These are phyloP conservation scores for Neopestalotiopsis sp. DNA, from an alignment of 2,329 filamentous ascomycete species.

Conservation along the genomic window DNA sequence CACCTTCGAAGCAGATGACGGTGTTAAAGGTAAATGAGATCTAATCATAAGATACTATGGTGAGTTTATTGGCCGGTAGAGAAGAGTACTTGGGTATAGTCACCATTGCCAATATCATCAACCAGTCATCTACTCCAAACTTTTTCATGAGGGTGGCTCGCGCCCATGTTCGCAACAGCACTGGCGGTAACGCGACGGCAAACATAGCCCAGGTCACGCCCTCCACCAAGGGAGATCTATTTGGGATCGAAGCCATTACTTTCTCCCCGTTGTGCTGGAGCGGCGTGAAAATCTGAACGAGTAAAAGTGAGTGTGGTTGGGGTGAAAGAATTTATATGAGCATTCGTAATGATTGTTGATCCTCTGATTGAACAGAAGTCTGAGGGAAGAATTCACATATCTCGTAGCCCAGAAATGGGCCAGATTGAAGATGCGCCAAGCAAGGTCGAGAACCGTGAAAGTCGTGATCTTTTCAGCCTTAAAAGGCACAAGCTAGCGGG, in stretches of 20 bases:
- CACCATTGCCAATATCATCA: constrained; percentile 24
- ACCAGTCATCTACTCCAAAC: constrained; percentile 21
- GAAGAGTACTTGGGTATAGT: not conserved
- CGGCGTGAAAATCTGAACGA: not conserved
- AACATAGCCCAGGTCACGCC: not conserved
- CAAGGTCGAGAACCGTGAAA: not conserved
- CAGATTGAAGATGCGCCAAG: not conserved
- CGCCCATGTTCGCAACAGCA: constrained; percentile 4
- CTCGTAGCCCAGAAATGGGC: not conserved
- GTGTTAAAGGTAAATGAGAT: constrained; percentile 1
- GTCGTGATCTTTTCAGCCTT: not conserved
- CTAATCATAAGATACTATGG: not conserved
- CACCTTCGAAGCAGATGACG: not conserved
- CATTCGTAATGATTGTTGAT: not conserved
- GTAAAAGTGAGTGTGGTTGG: not conserved
- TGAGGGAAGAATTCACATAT: not conserved
- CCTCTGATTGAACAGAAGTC: not conserved
- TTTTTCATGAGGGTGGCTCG: constrained; percentile 19
- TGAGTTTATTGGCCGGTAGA: not conserved
- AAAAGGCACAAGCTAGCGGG: not conserved
- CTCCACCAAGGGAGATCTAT: not conserved
- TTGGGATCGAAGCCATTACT: not conserved
- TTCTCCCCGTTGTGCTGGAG: not conserved
- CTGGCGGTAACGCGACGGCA: not conserved
- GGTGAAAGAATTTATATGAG: not conserved